Percentiles rank a stretch among this genome's conserved stretches.
Evolutionary conservation across 305 asterid species (phyloP).

Genomic region (Rubia peregrina): DNA sequence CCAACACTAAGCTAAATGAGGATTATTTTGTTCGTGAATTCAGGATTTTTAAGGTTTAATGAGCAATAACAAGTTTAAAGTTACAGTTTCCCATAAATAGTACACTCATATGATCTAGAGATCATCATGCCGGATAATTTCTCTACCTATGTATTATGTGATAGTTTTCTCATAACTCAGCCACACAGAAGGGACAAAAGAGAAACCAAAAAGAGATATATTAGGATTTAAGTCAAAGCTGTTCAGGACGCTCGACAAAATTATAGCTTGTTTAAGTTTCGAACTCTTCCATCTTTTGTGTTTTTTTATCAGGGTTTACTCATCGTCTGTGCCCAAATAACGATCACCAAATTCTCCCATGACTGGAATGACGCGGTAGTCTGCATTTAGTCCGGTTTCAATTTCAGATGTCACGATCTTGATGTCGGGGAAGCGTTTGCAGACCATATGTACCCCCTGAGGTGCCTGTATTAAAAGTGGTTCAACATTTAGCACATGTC

Average conservation of each 20-base stretch:
- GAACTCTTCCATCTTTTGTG: background rate
- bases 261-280: background rate
- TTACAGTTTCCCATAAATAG: background rate
- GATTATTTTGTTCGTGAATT: too few species aligned
- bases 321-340: slow-evolving; percentile 88
- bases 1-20: too few species aligned
- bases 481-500: background rate
- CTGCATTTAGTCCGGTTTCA: slow-evolving; percentile 69
- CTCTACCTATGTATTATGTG: background rate
- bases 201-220: background rate
- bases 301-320: slow-evolving; percentile 23
- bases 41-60: background rate
- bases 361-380: slow-evolving; percentile 85
- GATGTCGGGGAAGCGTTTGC: slow-evolving; percentile 73
- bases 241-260: background rate
- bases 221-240: background rate
- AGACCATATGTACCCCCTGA: slow-evolving; percentile 87
- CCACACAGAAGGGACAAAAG: background rate
- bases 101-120: background rate
- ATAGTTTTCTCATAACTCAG: slow-evolving; percentile 2
- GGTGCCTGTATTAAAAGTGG: slow-evolving; percentile 55
- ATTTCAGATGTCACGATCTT: slow-evolving; percentile 99
- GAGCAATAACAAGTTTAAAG: background rate
- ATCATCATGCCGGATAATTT: background rate
- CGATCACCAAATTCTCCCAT: slow-evolving; percentile 99